Base-by-base conservation (phyloP, 495 filamentous ascomycete species). In the Penicillium canescens region DNA sequence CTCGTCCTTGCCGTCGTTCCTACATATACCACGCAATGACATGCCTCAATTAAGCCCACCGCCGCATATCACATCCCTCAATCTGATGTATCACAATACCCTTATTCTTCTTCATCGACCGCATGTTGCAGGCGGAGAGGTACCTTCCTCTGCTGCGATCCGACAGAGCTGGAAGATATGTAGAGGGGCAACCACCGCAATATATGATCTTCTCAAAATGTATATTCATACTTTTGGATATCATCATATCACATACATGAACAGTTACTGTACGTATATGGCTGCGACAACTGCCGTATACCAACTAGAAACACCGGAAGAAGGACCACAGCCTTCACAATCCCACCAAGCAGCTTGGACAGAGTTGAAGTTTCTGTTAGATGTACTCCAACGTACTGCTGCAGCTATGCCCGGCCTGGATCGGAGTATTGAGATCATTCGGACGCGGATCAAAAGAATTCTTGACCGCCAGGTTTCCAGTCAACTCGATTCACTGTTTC, bases 61-160 rank as follows among this genome's bases (percentile, higher is more conserved):
- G 9, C 56, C 52, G 14, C 51, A 59, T 18, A 59, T 59, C 24
- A 50, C 51, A 11, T 59, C 56, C 5, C 44, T 59, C 16, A 59
- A 59, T 31, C 16, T 59, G n/a, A 52, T 59, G 44, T 59, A 59
- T 33, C 39, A 59, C 24, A 59, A 51, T 28, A 46, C 46, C 18
- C 10, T 59, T 3, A 59, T 59, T 13, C 56, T 59, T 42, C 56
- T 59, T 33, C 56, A 59, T 34, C 52, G 56, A n/a, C 56, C 56
- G 20, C 46, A 44, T 23, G 54, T 57, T 36, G 21, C 42, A 11
- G 33, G 49, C 31, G 39, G 38, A 8, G 18, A 39, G 12, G 23
- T 31, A 8, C 26, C 43, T 24, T 42, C 34, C 26, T 49, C 42
- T 33, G 42, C 48, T 4, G 35, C 49, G 3, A 37, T 52, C 16